Evolutionary conservation across 75 land plant genomes (phyloP), one percentile per base, ranked within the genome.

Genomic region (Azolla pinnata): DNA sequence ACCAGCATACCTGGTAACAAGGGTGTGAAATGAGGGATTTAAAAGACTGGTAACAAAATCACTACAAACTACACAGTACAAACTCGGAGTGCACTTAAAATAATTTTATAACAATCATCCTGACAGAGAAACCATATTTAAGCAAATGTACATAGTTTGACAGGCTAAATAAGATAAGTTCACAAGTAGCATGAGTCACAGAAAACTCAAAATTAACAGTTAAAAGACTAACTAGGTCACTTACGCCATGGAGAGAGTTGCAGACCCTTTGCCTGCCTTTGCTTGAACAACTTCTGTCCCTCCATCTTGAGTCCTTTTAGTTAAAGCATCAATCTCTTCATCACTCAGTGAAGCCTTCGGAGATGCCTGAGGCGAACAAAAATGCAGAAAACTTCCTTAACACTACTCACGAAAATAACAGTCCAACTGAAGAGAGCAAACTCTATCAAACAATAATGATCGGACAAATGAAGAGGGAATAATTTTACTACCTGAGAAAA

Each of bases 181-280:
- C n/a, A n/a, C n/a, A n/a, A n/a, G n/a, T n/a, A n/a, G n/a, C n/a
- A n/a, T n/a, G n/a, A n/a, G n/a, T n/a, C n/a, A n/a, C n/a, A n/a
- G n/a, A n/a, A n/a, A n/a, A n/a, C n/a, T n/a, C n/a, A n/a, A n/a
- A 8, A 38, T 38, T 38, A 46, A 46, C 21, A 17, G 21, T 18
- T 4, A 14, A 46, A 2, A 46, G 17, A 3, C n/a, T 25, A 61
- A 28, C 1, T 59, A 3, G 21, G n/a, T 14, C 2, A 82, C 97
- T 82, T 85, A 92, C 97, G 97, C 97, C 97, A 92, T 92, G 9
- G 97, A 92, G 33, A 92, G 59, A 29, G 97, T 92, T 21, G 97
- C 97, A 67, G 97, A 92, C 10, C 97, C 97, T 74, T 92, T 92
- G 54, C 97, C 97, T 62, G 97, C 97, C 82, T 92, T 92, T 33